Base-by-base conservation (phyloP, 768 basidiomycete species). In the Naganishia randhawae region DNA sequence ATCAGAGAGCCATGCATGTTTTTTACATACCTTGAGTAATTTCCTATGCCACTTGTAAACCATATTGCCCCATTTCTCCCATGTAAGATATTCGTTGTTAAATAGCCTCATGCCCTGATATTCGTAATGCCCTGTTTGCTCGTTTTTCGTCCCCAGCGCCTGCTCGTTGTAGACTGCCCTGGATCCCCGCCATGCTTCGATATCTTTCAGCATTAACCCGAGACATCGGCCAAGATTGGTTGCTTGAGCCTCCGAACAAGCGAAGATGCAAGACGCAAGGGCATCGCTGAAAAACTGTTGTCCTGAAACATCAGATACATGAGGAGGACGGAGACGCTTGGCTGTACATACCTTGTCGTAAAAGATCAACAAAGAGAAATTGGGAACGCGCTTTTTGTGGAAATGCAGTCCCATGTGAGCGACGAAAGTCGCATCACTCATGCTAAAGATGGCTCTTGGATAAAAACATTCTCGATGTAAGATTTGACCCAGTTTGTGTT, bases 241-340 rank as follows among this genome's bases (percentile, higher is more conserved):
- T 14, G 92, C 93, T 80, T 99, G 94, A 73, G 91, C 91, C 81
- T 95, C 95, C 71, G 94, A 96, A 75, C 92, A 94, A 0, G 91
- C 89, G 78, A 93, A 96, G 27, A 97, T 83, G 13, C 93, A 85
- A 7, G 88, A 87, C 62, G 90, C 88, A 61, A 96, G 84, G 71
- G 91, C 88, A 50, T 92, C 90, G 9, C 87, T 87, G 27, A 98
- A 86, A 39, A 97, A 81, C 91, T 96, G 73, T n/a, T 39, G 31
- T 17, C 16, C 17, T n/a, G 63, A 57, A 35, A 25, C 25, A 51
- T 17, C 65, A 63, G 29, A 9, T 50, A 50, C n/a, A 41, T 13
- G 39, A 42, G 32, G 32, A n/a, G 11, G 22, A 19, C 37, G 11
- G 41, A 69, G 66, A 29, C 54, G 19, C 10, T 25, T 31, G n/a